Evolutionary conservation across 179 eudicot species (phyloP), one percentile per base, ranked within the genome.

Genomic region (Silene noctiflora): DNA sequence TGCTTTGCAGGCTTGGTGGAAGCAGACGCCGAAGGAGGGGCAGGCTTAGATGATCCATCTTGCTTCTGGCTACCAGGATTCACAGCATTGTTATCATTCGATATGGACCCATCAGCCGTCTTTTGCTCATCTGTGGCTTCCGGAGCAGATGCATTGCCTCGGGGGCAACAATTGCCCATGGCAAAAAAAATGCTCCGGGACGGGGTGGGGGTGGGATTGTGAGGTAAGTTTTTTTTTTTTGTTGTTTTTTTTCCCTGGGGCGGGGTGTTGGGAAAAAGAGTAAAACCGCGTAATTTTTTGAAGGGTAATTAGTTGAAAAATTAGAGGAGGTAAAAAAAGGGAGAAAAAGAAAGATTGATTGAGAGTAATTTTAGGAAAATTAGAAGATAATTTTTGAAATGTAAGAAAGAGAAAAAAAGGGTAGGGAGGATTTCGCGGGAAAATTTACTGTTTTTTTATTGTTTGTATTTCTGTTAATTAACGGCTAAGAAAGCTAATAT

Each of bases 101-200:
- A 64, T 46, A n/a, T 59, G 22, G 76, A 42, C 62, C 10, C 59
- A 53, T 35, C 76, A 16, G 64, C 74, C 55, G 27, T 16, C 16
- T 82, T 61, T 59, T 76, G 79, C 29, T 55, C 60, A 19, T 79
- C 76, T 42, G 71, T 25, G 75, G 81, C 22, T 27, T 82, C 77
- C 25, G 62, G 62, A 60, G 85, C 81, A 64, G 72, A 74, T 22
- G 83, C 75, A 69, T 73, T 75, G 81, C 84, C 86, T 20, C 82
- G 69, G 77, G 85, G 84, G 84, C 90, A 84, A 80, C 87, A 84
- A 71, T 85, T 85, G 81, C 88, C 91, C 91, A 88, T 88, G 74
- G 85, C 17, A 78, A 80, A 70, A 72, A 73, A 79, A 42, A 42
- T 42, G 48, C 48, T 42, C 60, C 42, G 69, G 64, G 46, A 2